These are phyloP conservation scores for Fraxinus baroniana DNA, from an alignment of 305 asterid species.

Conservation along the genomic window DNA sequence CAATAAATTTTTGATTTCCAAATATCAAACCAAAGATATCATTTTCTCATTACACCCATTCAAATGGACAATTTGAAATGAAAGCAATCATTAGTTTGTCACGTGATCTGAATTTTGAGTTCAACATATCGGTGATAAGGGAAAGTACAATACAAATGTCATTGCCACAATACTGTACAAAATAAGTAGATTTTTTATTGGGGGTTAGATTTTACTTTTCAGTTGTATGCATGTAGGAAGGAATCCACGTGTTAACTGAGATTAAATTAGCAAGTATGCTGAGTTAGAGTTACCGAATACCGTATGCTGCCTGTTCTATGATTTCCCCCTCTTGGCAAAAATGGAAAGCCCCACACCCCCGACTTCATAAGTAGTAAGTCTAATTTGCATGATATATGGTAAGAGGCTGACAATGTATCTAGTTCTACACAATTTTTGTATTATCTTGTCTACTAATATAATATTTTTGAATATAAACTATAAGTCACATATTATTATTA, in stretches of 20 bases:
- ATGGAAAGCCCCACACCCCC: neutral
- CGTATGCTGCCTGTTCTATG: slow-evolving; percentile 18
- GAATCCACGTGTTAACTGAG: neutral
- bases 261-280: neutral
- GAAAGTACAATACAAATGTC: neutral
- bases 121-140: neutral
- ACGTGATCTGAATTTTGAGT: neutral
- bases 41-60: neutral
- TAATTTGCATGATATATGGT: slow-evolving; percentile 13
- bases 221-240: neutral
- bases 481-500: neutral
- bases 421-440: neutral
- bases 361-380: neutral
- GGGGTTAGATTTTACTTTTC: neutral
- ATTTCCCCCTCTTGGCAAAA: slow-evolving; percentile 7
- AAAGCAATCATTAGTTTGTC: neutral
- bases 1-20: neutral
- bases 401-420: neutral
- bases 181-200: neutral
- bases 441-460: slow-evolving; percentile 14
- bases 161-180: neutral
- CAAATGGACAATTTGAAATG: neutral
- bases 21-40: neutral
- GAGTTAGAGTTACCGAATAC: neutral
- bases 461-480: neutral